Base-by-base conservation (phyloP, 108 stramenopile species). In the Craspedostauros australis region DNA sequence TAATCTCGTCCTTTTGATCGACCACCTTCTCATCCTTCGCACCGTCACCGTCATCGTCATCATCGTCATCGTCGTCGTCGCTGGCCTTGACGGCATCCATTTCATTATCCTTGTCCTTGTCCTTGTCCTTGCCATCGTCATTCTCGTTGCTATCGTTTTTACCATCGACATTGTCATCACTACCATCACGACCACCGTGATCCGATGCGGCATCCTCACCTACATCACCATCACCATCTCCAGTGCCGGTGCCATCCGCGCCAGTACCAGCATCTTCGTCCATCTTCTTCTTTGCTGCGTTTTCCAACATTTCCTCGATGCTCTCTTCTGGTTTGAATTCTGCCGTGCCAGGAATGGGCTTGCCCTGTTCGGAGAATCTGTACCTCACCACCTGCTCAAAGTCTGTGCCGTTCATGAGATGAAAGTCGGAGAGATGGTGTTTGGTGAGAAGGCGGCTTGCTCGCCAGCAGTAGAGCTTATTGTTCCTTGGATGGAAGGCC, bases 401-500 rank as follows among this genome's bases (percentile, higher is more conserved):
- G n/a, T n/a, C n/a, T n/a, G n/a, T n/a, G n/a, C n/a, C n/a, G n/a
- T n/a, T n/a, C n/a, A n/a, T n/a, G n/a, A n/a, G n/a, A n/a, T n/a
- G n/a, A n/a, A n/a, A n/a, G n/a, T n/a, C n/a, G n/a, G n/a, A n/a
- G n/a, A 68, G 36, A 27, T 86, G 80, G 33, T 73, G 57, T 27
- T 69, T 59, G 22, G 82, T 67, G 46, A 81, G 57, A 29, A 91
- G 45, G 34, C 90, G 68, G 54, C 85, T 54, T 15, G 79, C 90
- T 36, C 82, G 62, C 90, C 90, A 91, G 16, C 67, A 62, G 57
- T 79, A 87, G 0, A 82, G 44, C n/a, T 68, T 64, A 40, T 88
- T 71, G 54, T 80, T 85, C 26, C 68, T 73, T 8, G 90, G 90
- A 49, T 87, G 83, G 53, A 88, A 91, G 39, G 85, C 86, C 7